Evolutionary conservation across 2,329 filamentous ascomycete genomes (phyloP).

Genomic region (Emmonsiellopsis sp.): DNA sequence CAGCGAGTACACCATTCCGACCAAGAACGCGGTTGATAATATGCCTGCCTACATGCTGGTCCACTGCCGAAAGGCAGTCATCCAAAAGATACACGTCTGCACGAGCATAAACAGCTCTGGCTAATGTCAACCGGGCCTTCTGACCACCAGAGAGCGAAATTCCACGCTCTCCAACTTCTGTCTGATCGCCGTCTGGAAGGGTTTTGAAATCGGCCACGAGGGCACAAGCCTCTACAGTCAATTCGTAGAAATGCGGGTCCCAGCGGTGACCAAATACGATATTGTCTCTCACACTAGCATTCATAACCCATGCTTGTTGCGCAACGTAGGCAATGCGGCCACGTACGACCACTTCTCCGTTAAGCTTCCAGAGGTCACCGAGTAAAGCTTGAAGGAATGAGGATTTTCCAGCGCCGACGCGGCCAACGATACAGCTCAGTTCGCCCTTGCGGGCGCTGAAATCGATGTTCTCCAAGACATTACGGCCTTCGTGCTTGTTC

Average conservation of each 20-base stretch:
- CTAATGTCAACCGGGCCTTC: constrained; percentile 85
- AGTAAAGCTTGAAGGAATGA: constrained; percentile 82
- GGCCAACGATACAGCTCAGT: constrained; percentile 82
- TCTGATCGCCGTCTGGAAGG: constrained; percentile 91
- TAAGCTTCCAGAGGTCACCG: constrained; percentile 83
- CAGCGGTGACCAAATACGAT: constrained; percentile 93
- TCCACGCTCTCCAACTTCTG: constrained; percentile 89
- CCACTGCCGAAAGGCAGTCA: constrained; percentile 92
- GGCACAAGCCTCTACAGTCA: constrained; percentile 84
- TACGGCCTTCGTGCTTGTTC: constrained; percentile 66
- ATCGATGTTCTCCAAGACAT: constrained; percentile 71
- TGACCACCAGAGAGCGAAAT: constrained; percentile 95
- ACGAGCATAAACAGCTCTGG: constrained; percentile 87
- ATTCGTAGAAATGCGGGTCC: constrained; percentile 89
- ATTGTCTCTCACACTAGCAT: constrained; percentile 93
- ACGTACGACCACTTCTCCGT: constrained; percentile 72
- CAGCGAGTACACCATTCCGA: constrained; percentile 66
- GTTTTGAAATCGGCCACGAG: constrained; percentile 83
- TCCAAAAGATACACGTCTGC: constrained; percentile 95
- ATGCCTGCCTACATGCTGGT: constrained; percentile 92
- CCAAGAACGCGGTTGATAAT: constrained; percentile 92
- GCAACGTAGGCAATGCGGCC: constrained; percentile 85
- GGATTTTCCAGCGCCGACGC: constrained; percentile 92
- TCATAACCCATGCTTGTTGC: constrained; percentile 94
- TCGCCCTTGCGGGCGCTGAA: constrained; percentile 88